Percentiles rank a stretch among this genome's conserved stretches.
These are phyloP conservation scores for Prunus fruticosa DNA, from an alignment of 306 rosid species.

Conservation along the genomic window DNA sequence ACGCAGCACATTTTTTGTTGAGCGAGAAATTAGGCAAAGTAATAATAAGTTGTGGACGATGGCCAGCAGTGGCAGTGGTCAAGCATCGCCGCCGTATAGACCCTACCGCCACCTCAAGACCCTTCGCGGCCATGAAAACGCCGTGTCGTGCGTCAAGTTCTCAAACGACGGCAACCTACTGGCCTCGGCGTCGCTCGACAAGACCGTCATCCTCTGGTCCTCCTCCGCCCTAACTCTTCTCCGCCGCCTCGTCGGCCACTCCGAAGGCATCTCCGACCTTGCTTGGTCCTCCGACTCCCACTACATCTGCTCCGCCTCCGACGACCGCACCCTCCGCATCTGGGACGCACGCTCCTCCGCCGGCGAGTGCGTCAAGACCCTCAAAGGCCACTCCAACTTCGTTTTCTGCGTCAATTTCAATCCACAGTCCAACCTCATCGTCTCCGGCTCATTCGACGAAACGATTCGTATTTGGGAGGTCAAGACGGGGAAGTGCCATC, in stretches of 20 bases:
- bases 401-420: slow-evolving; percentile 92
- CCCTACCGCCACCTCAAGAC: slow-evolving; percentile 77
- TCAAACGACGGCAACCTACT: slow-evolving; percentile 77
- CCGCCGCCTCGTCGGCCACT: slow-evolving; percentile 74
- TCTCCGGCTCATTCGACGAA: slow-evolving; percentile 88
- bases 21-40: too few species aligned
- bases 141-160: slow-evolving; percentile 80
- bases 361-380: slow-evolving; percentile 78
- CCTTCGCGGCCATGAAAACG: slow-evolving; percentile 58
- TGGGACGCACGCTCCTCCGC: slow-evolving; percentile 71
- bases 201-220: slow-evolving; percentile 74
- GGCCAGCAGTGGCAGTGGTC: slow-evolving; percentile 39
- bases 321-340: slow-evolving; percentile 83
- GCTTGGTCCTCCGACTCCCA: slow-evolving; percentile 95
- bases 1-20: too few species aligned
- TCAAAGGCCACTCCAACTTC: slow-evolving; percentile 64
- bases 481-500: slow-evolving; percentile 77
- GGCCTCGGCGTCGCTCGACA: slow-evolving; percentile 86
- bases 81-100: slow-evolving; percentile 40
- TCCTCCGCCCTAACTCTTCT: slow-evolving; percentile 49
- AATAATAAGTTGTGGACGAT: slow-evolving; percentile 1
- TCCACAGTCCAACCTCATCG: slow-evolving; percentile 71
- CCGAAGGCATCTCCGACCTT: slow-evolving; percentile 76
- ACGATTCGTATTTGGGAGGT: slow-evolving; percentile 88
- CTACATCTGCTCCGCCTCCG: slow-evolving; percentile 95